phyloP scores from a whole-genome alignment of 495 filamentous ascomycete species.

The Penicillium parvum region DNA sequence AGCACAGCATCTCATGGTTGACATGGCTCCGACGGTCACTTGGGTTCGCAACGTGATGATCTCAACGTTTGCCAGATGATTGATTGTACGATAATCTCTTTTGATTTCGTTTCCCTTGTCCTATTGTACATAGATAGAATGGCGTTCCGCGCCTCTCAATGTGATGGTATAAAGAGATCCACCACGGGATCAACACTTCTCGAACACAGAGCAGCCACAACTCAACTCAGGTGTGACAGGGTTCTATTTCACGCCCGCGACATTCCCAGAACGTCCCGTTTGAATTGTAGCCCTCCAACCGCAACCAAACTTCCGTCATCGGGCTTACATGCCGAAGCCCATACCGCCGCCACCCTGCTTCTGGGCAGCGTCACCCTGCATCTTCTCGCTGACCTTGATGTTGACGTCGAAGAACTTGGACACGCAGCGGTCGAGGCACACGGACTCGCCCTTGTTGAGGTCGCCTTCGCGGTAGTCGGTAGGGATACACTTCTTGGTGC shows the following conservation, averaged over 20 bases:
- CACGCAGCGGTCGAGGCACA: slow-evolving; percentile 94
- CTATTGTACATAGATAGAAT: slow-evolving; percentile 31
- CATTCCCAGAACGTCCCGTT: background rate
- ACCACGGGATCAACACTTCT: slow-evolving; percentile 10
- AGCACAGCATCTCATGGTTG: slow-evolving; percentile 57
- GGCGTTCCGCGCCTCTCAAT: slow-evolving; percentile 15
- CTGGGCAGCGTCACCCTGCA: slow-evolving; percentile 60
- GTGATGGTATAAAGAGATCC: slow-evolving; percentile 23
- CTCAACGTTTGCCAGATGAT: background rate
- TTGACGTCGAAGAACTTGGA: slow-evolving; percentile 98
- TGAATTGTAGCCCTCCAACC: background rate
- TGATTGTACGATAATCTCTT: slow-evolving; percentile 20
- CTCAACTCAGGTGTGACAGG: background rate
- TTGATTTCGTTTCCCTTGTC: slow-evolving; percentile 11
- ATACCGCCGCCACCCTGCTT: slow-evolving; percentile 46
- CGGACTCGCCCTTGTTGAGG: slow-evolving; percentile 95
- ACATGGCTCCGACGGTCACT: slow-evolving; percentile 43
- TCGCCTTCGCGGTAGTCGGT: slow-evolving; percentile 88
- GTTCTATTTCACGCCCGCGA: background rate
- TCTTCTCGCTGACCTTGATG: slow-evolving; percentile 84
- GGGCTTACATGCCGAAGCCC: slow-evolving; percentile 50
- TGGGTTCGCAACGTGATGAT: slow-evolving; percentile 22
- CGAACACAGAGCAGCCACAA: too few species aligned
- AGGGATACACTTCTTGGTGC: slow-evolving; percentile 88
- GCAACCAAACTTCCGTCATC: background rate